Base-by-base conservation (phyloP, 805 yeast genomes). In the Henningerozyma blattae region DNA sequence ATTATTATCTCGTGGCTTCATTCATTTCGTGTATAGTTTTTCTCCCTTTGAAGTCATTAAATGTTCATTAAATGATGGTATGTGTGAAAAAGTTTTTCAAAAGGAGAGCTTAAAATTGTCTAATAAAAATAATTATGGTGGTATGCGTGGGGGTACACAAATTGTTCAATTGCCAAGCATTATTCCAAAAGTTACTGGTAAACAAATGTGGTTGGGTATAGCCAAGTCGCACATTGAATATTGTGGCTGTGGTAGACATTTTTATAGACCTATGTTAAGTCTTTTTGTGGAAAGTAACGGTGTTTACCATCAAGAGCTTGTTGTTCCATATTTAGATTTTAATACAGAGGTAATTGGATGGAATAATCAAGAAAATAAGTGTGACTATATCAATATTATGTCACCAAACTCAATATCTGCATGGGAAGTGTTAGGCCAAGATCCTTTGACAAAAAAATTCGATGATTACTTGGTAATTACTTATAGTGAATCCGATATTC, bases 401-500 rank as follows among this genome's bases (percentile, higher is more conserved):
- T 32, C 37, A 16, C 38, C 38, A 14, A 39, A 36, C 27, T 33
- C 40, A 16, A 39, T 37, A 15, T 30, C 30, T 13, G 34, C 30
- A 18, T 42, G 45, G 45, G 39, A 34, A 14, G 37, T 39, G 12
- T 33, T 35, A 15, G 18, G 27, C 7, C 41, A 35, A 30, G 38
- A 39, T 25, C 30, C 38, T 5, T 27, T 30, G 27, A 42, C 43
- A 9, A 30, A 32, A 19, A 10, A 22, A 18, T 39, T 18, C 37
- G 50, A 56, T 15, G 69, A 64, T 43, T 50, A 56, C 37, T 10
- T 24, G n/a, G 14, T 24, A 5, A 12, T 24, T 15, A 8, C n/a
- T 8, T 24, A 10, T 24, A 24, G 15, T 33, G 65, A 62, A 35
- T 52, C 64, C 1, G 65, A 61, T 36, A 32, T 50, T 4, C 59